Evolutionary conservation across 208 protist genomes (phyloP).

Genomic region (Acanthamoeba royreba): DNA sequence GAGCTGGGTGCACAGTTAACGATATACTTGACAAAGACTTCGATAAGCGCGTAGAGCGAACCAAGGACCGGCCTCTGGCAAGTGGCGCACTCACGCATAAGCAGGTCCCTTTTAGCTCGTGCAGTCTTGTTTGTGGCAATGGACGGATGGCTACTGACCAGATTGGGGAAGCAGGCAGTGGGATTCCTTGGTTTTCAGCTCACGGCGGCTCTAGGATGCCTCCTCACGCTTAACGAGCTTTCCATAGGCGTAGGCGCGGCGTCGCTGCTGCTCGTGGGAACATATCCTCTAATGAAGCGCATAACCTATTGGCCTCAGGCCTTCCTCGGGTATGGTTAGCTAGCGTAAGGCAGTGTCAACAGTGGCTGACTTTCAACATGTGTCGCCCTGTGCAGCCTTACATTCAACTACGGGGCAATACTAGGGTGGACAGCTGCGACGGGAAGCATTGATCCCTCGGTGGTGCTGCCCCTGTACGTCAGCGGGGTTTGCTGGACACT

Average conservation of each 20-base stretch:
- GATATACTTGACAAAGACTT: conserved; percentile 85
- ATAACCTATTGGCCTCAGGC: conserved; percentile 83
- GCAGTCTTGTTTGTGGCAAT: neutral
- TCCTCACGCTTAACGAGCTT: neutral
- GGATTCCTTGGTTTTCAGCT: conserved; percentile 76
- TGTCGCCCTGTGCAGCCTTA: conserved; percentile 74
- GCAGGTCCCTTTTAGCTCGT: neutral
- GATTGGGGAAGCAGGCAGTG: conserved; percentile 28
- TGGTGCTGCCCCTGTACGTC: conserved; percentile 74
- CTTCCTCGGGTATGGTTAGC: neutral
- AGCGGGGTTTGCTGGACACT: conserved; percentile 81
- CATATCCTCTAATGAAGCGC: conserved; percentile 85
- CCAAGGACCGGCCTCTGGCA: conserved; percentile 75
- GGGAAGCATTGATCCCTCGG: conserved; percentile 48
- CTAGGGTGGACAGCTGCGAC: conserved; percentile 75
- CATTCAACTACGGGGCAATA: conserved; percentile 87
- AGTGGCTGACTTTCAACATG: neutral
- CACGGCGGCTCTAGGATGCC: neutral
- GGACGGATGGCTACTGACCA: neutral
- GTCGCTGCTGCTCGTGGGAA: conserved; percentile 75
- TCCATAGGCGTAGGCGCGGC: conserved; percentile 63
- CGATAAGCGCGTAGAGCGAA: conserved; percentile 70
- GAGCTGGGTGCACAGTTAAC: conserved; percentile 87
- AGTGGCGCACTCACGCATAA: conserved; percentile 52
- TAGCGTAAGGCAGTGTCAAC: neutral